Evolutionary conservation across 1,139 yeast species (phyloP).

Genomic region (Yamadazyma friedrichii): DNA sequence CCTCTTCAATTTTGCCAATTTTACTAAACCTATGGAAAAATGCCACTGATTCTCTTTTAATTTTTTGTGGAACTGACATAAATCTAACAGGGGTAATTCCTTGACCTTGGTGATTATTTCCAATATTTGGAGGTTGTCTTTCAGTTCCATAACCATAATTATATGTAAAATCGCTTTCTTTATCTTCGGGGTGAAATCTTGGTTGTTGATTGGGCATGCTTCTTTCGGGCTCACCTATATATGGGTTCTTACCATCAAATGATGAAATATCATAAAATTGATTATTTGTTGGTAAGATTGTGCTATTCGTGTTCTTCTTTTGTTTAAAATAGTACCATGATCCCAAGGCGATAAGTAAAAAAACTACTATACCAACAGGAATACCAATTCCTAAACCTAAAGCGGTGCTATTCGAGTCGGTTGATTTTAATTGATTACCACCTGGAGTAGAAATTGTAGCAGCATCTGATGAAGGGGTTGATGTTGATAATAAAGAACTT

Average conservation of each 20-base stretch:
- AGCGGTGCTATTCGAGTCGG: slow-evolving; percentile 16
- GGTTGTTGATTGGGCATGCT: not conserved
- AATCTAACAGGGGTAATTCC: slow-evolving; percentile 14
- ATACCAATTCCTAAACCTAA: slow-evolving; percentile 45
- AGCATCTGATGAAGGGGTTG: not conserved
- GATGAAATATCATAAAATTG: not conserved
- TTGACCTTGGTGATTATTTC: not conserved
- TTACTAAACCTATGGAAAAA: slow-evolving; percentile 13
- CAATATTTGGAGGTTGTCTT: not conserved
- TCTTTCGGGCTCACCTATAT: not conserved
- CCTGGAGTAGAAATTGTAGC: not conserved
- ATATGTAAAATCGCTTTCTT: not conserved
- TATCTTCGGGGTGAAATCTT: not conserved
- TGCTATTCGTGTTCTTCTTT: slow-evolving; percentile 9
- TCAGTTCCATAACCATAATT: not conserved
- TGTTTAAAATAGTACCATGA: slow-evolving; percentile 18
- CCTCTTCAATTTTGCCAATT: slow-evolving; percentile 10
- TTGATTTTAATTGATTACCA: not conserved
- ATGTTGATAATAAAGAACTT: not conserved
- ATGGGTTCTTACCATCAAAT: not conserved
- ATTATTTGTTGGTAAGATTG: slow-evolving; percentile 12
- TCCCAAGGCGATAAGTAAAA: slow-evolving; percentile 25
- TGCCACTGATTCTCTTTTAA: slow-evolving; percentile 10
- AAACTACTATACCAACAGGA: slow-evolving; percentile 35
- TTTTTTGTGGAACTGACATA: slow-evolving; percentile 12